Evolutionary conservation across 1,284 basidiomycete genomes (phyloP).

Genomic region (Boletus smithii): DNA sequence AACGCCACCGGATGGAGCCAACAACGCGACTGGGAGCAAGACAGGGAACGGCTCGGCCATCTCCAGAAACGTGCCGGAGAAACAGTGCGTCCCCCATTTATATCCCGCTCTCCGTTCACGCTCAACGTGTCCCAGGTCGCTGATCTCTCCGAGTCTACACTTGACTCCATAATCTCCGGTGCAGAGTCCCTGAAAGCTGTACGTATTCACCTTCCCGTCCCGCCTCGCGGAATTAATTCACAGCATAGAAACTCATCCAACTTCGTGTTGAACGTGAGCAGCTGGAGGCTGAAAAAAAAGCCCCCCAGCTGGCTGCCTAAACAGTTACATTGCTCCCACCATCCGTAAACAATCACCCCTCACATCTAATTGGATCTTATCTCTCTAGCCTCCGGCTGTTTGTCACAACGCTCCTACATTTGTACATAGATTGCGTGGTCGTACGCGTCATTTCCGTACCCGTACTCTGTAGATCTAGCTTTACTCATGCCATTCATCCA

Average conservation of each 20-base stretch:
- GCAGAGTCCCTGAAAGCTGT: constrained; percentile 60
- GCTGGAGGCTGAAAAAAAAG: constrained; percentile 41
- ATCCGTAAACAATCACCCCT: constrained; percentile 25
- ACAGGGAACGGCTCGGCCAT: constrained; percentile 42
- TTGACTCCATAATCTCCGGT: constrained; percentile 55
- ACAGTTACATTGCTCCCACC: constrained; percentile 14
- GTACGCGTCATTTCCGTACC: constrained; percentile 1
- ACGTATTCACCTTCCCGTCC: constrained; percentile 23
- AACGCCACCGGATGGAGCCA: constrained; percentile 26
- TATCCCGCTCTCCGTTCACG: background rate
- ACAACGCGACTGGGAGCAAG: constrained; percentile 40
- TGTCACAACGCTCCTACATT: background rate
- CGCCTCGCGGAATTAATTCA: background rate
- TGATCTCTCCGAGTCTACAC: constrained; percentile 66
- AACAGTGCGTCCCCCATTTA: constrained; percentile 41
- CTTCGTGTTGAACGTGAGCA: constrained; percentile 53
- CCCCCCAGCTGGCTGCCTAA: constrained; percentile 25
- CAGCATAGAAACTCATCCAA: constrained; percentile 56
- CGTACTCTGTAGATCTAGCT: background rate
- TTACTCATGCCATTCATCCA: background rate
- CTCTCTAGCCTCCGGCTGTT: constrained; percentile 15
- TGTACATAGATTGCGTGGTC: background rate
- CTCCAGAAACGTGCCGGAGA: constrained; percentile 53
- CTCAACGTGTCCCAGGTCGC: constrained; percentile 42
- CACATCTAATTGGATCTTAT: constrained; percentile 31